phyloP scores from a whole-genome alignment of 2,329 filamentous ascomycete genomes.

The Cytospora chrysosperma region DNA sequence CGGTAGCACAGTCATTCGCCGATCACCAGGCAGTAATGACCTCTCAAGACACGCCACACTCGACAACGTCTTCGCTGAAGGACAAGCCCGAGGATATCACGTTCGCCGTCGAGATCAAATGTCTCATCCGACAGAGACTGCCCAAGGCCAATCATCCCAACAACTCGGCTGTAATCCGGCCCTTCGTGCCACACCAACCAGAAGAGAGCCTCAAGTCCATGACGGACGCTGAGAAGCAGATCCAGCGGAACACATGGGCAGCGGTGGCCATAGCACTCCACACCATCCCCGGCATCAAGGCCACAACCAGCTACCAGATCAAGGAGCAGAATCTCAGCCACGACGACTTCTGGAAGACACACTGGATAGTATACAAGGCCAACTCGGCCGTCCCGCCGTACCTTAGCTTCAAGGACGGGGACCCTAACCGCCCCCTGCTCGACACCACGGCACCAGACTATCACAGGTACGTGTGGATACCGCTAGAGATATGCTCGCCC shows the following conservation, averaged over 20 bases:
- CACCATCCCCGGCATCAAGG: slow-evolving; percentile 26
- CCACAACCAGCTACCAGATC: slow-evolving; percentile 33
- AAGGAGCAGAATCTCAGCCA: slow-evolving; percentile 27
- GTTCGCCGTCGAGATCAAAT: slow-evolving; percentile 24
- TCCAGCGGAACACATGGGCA: slow-evolving; percentile 15
- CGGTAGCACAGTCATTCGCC: not conserved
- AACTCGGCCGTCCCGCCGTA: slow-evolving; percentile 38
- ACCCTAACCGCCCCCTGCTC: slow-evolving; percentile 7
- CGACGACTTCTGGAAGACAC: slow-evolving; percentile 36
- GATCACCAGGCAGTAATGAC: slow-evolving; percentile 4
- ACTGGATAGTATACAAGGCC: slow-evolving; percentile 42
- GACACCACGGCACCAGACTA: slow-evolving; percentile 19
- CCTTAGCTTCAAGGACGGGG: slow-evolving; percentile 28
- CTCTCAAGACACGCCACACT: not conserved
- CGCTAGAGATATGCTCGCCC: slow-evolving; percentile 40
- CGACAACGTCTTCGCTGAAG: slow-evolving; percentile 1
- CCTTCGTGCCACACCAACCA: slow-evolving; percentile 20
- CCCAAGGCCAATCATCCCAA: not conserved
- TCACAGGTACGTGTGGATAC: slow-evolving; percentile 34
- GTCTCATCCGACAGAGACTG: slow-evolving; percentile 1
- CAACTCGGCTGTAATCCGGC: not conserved
- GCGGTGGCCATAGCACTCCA: slow-evolving; percentile 11
- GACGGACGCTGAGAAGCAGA: slow-evolving; percentile 18
- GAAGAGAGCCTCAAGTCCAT: slow-evolving; percentile 13
- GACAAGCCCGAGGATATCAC: slow-evolving; percentile 20